Evolutionary conservation across 1,139 yeast genomes (phyloP), one percentile per base, ranked within the genome.

Genomic region (Candida frijolesensis): DNA sequence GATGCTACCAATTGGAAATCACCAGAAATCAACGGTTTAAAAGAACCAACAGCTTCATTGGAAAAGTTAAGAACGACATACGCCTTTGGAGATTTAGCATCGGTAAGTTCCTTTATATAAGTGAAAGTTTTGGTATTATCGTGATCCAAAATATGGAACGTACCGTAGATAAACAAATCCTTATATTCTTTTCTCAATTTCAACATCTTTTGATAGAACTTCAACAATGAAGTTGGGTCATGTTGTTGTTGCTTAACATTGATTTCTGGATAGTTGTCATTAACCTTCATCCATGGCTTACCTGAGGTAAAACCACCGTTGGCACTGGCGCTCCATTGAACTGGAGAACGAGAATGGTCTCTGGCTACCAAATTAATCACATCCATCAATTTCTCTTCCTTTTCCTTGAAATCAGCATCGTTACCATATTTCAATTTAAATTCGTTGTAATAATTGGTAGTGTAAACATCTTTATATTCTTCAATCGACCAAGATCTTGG

Each of bases 331-430:
- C 74, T 77, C 87, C 87, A 82, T 60, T 80, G 86, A 55, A 82
- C 79, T 30, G 87, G 87, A 9, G 84, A 72, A 61, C 87, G 72
- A 8, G 84, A 77, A 57, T 83, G 73, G 60, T 82, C 85, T 62
- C 85, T 71, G 12, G 82, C 79, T 16, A 74, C 54, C 48, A 74
- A 58, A 51, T 68, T 66, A 52, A 76, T 63, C 27, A 56, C 60
- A 50, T 71, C 71, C 66, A 76, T 54, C 50, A 71, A 64, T 44
- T 58, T 55, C 40, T 61, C 57, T 52, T 65, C 62, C 52, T 66
- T 64, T 40, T 65, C 67, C 27, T 62, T 55, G 45, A 61, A 59
- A 50, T 61, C 66, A 12, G 69, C 60, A 25, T 67, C 66, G 16
- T 72, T 61, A 32, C 70, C 74, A 45, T 64, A 54, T 30, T 60